Evolutionary conservation across 805 yeast genomes (phyloP), one percentile per base, ranked within the genome.

Genomic region (Tetrapisispora phaffii): DNA sequence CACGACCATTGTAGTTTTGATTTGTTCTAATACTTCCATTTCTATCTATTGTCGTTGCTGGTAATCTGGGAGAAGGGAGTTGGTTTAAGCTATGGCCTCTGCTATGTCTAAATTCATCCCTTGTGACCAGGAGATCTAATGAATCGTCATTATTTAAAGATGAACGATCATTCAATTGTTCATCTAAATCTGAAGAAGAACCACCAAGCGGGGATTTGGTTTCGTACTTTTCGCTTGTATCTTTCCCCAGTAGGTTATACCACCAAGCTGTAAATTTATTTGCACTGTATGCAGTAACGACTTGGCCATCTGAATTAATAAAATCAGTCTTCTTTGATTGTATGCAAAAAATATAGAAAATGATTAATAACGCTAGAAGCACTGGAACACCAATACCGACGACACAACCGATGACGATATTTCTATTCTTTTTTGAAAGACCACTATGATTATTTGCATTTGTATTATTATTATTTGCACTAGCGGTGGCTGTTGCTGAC

Each of bases 331-430:
- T 57, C 38, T 52, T 60, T 4, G 65, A 52, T 41, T 53, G 55
- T 22, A 64, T 49, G 43, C 62, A 62, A 47, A 51, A 57, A 41
- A 57, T 47, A 41, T 64, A 64, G 3, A 62, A 39, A n/a, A 60
- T 29, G 7, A 59, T 45, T 4, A 49, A 41, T 3, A 50, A 45
- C 2, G 54, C 52, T 1, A 65, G 34, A 2, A 79, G 58, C 0
- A 75, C 50, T 2, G 89, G 85, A 0, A 80, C 78, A 43, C 85
- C 85, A 13, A 83, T 73, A 45, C 88, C 88, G 6, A 82, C 81
- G 24, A 77, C 81, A 47, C 80, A 79, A 34, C 88, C 88, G 43
- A 80, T 72, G 21, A 82, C 76, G 31, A 81, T 72, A 45, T 73
- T 73, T 44, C 75, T 70, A 47, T 74, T 63, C 42, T 73, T 71